Evolutionary conservation across 2,329 filamentous ascomycete species (phyloP).

Genomic region (Cadophora malorum): DNA sequence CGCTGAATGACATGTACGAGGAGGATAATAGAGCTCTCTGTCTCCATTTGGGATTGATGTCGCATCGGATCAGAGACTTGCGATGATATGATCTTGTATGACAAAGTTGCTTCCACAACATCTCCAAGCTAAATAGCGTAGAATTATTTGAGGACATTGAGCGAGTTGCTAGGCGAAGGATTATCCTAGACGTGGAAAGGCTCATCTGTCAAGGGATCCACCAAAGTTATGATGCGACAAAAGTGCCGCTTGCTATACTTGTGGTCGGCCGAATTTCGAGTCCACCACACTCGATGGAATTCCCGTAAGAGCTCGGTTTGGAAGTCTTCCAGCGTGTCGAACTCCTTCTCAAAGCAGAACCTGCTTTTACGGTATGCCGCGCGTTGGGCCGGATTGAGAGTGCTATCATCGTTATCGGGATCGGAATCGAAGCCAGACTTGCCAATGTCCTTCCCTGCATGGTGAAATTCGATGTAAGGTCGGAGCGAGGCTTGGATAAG

Average conservation of each 20-base stretch:
- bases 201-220: constrained; percentile 23
- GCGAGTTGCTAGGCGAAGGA: background rate
- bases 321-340: constrained; percentile 15
- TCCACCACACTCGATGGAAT: constrained; percentile 19
- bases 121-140: background rate
- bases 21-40: background rate
- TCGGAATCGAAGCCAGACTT: background rate
- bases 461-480: constrained; percentile 6
- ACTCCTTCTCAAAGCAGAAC: constrained; percentile 10
- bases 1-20: background rate
- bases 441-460: background rate
- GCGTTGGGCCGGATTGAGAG: constrained; percentile 14
- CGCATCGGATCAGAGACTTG: background rate
- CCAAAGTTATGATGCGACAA: background rate
- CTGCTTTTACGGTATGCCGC: background rate
- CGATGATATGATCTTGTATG: background rate
- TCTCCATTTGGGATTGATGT: background rate
- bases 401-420: background rate
- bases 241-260: background rate
- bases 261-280: background rate
- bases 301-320: background rate
- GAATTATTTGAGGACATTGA: background rate
- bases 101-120: background rate
- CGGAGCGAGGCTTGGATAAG: constrained; percentile 11
- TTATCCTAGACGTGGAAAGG: constrained; percentile 6